These are phyloP conservation scores for Zizania palustris DNA, from an alignment of 202 grass and related monocot species.

Conservation along the genomic window DNA sequence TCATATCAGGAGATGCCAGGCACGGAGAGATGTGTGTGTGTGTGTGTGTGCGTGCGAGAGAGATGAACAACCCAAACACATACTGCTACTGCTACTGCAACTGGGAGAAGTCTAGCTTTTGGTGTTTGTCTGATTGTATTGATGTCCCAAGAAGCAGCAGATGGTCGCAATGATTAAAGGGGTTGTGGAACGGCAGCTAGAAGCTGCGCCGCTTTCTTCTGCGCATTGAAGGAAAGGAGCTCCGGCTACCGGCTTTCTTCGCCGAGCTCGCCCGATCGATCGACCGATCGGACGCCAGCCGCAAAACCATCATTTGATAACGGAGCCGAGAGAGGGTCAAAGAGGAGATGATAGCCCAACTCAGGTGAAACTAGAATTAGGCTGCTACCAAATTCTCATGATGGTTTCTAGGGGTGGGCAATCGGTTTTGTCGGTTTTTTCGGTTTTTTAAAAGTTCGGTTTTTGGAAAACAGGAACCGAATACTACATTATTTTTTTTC, in stretches of 20 bases:
- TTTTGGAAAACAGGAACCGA: no score
- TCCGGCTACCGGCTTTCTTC: constrained; percentile 15
- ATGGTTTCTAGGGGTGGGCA: no score
- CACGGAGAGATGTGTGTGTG: no score
- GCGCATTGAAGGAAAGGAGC: constrained; percentile 39
- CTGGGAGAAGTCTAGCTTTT: constrained; percentile 31
- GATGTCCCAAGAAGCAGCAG: constrained; percentile 51
- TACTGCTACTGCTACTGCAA: constrained; percentile 14
- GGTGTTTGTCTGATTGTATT: constrained; percentile 55
- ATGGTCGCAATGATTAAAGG: constrained; percentile 77
- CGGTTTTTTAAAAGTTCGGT: no score
- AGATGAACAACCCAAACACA: background rate
- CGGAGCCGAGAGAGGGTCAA: background rate
- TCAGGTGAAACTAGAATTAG: constrained; percentile 8
- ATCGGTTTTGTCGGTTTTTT: no score
- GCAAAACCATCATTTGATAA: constrained; percentile 42
- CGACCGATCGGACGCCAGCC: constrained; percentile 6
- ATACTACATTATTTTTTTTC: no score
- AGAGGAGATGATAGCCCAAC: constrained; percentile 26
- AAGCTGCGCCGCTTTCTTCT: constrained; percentile 50
- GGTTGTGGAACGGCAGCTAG: constrained; percentile 59
- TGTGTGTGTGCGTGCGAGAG: background rate
- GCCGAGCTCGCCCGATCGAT: background rate
- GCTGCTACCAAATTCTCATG: constrained; percentile 26
- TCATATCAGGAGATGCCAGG: background rate